A percentile compares a stretch with the other conserved stretches of the same genome.
phyloP scores from a whole-genome alignment of 257 asterid genomes.

The Dorcoceras hygrometricum region DNA sequence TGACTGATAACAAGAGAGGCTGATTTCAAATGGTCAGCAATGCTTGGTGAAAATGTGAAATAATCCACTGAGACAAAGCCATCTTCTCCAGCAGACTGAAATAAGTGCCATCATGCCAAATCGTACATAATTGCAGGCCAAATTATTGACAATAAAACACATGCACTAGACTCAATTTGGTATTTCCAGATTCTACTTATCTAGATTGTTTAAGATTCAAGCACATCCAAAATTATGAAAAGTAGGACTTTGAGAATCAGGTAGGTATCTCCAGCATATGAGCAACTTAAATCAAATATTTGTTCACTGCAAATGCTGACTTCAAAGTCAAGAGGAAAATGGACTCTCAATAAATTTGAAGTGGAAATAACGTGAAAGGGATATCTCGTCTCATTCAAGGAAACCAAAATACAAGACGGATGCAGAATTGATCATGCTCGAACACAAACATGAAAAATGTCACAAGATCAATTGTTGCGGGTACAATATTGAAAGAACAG shows the following conservation, averaged over 20 bases:
- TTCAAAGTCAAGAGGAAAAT: neutral
- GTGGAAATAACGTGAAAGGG: neutral
- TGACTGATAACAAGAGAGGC: constrained; percentile 95
- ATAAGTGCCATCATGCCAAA: neutral
- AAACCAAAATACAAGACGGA: neutral
- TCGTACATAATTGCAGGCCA: neutral
- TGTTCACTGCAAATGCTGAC: neutral
- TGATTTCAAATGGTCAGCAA: constrained; percentile 73
- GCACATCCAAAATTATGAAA: neutral
- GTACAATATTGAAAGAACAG: neutral
- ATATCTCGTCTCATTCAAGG: neutral
- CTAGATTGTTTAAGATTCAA: neutral
- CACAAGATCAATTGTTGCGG: neutral
- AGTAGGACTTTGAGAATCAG: neutral
- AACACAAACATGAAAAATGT: neutral
- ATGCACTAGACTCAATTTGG: constrained; percentile 10
- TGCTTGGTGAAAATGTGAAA: constrained; percentile 88
- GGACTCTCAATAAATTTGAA: neutral
- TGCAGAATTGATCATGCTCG: neutral
- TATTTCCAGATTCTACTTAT: neutral
- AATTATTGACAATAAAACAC: constrained; percentile 12
- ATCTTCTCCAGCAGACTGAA: constrained; percentile 66
- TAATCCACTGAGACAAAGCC: constrained; percentile 60
- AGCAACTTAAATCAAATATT: too few species aligned
- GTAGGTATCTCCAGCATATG: neutral